These are phyloP conservation scores for Thielaviopsis populi DNA, from an alignment of 2,329 filamentous ascomycete species.

Conservation along the genomic window DNA sequence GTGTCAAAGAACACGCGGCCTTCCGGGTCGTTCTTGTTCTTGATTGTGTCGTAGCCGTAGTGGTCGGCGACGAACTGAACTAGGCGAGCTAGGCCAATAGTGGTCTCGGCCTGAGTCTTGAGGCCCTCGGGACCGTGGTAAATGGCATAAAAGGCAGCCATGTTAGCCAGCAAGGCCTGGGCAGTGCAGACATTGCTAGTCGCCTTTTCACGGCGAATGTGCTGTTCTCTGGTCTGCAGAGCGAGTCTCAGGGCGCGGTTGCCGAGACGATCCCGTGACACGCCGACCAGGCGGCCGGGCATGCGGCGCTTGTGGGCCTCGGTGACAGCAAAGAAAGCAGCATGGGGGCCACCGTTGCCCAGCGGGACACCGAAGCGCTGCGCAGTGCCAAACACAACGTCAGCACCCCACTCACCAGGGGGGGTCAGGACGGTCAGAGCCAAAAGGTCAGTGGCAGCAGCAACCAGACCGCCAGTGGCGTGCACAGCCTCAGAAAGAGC, in stretches of 20 bases:
- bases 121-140: constrained; percentile 82
- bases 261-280: constrained; percentile 81
- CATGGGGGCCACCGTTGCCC: constrained; percentile 87
- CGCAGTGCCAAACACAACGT: constrained; percentile 85
- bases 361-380: constrained; percentile 86
- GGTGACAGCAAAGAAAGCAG: constrained; percentile 84
- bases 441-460: constrained; percentile 77
- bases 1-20: constrained; percentile 63
- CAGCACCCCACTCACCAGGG: constrained; percentile 85
- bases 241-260: constrained; percentile 69
- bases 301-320: constrained; percentile 93
- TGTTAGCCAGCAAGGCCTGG: constrained; percentile 85
- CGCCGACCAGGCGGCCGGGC: constrained; percentile 74
- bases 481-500: constrained; percentile 63
- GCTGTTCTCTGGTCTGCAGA: constrained; percentile 86
- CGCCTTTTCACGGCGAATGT: constrained; percentile 90
- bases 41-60: constrained; percentile 48
- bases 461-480: constrained; percentile 61
- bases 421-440: constrained; percentile 77
- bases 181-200: constrained; percentile 97
- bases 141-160: constrained; percentile 86
- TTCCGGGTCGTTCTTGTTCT: constrained; percentile 40
- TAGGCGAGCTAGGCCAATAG: constrained; percentile 55
- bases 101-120: constrained; percentile 65
- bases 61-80: constrained; percentile 49